Evolutionary conservation across 371 early-diverging fungal genomes (phyloP), one percentile per base, ranked within the genome.

Genomic region (Lichtheimia hyalospora): DNA sequence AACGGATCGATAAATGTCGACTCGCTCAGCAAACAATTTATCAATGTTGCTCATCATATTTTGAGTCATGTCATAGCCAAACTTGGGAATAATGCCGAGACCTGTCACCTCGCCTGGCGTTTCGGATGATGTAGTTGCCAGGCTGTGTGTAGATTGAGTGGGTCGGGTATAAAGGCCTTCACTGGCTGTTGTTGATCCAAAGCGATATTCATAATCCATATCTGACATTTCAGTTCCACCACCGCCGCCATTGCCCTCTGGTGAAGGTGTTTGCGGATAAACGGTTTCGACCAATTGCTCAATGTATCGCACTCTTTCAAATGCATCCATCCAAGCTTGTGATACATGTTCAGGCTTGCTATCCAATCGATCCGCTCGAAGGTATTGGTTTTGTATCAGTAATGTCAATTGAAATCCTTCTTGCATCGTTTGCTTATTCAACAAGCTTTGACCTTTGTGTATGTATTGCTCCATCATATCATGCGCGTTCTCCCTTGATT

Each of bases 1-100:
- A 20, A 85, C 82, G 28, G 68, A 71, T 24, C 86, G 68, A 62
- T 83, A 88, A 24, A 84, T 79, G 58, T 84, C 88, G 7, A 86
- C 75, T 1, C 84, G 78, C 16, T 89, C 91, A 23, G 85, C 81
- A 69, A 91, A 91, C 25, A 91, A 68, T 42, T 84, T 84, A 56
- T 85, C 87, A 61, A 91, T 89, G 60, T 84, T 83, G 51, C 71
- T 82, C 66, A 88, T 64, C 69, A 89, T 58, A 18, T 66, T 58
- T 62, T 65, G 51, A 72, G 70, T 58, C 49, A 70, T 63, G 16
- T 70, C 70, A 28, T 61, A 66, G 6, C 68, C 64, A 58, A 66
- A 60, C n/a, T 61, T 64, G 49, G 57, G 52, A 20, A 65, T 55
- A 15, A 65, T 60, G 41, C 67, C 67, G 24, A 67, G 58, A 13